Conservation (phyloP, 1,139 yeast genomes). For the Debaryomyces nepalensis region DNA sequence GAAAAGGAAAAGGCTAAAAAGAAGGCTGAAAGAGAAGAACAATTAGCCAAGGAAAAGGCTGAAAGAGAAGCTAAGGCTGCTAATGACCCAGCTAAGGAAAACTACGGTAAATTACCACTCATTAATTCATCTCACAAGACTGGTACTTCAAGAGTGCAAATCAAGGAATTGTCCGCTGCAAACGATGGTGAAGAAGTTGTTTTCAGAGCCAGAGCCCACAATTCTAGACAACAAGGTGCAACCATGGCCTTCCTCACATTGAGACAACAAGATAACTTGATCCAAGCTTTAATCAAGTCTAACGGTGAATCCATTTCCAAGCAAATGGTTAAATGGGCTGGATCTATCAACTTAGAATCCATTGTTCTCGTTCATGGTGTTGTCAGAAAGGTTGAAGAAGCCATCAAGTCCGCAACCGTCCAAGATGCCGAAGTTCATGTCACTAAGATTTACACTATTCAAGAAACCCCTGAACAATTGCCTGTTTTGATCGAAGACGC, state of each 20-base stretch:
- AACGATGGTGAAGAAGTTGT: slow-evolving; percentile 81
- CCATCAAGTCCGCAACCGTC: slow-evolving; percentile 86
- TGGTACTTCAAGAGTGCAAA: slow-evolving; percentile 59
- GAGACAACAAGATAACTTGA: slow-evolving; percentile 83
- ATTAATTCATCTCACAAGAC: slow-evolving; percentile 76
- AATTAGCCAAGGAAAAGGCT: slow-evolving; percentile 83
- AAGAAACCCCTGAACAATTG: slow-evolving; percentile 89
- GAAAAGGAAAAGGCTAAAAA: slow-evolving; percentile 91
- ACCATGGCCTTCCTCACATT: slow-evolving; percentile 88
- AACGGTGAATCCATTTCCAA: slow-evolving; percentile 71
- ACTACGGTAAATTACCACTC: slow-evolving; percentile 89
- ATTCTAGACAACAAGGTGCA: slow-evolving; percentile 93
- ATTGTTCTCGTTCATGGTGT: slow-evolving; percentile 89
- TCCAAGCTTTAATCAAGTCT: slow-evolving; percentile 83
- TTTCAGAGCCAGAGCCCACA: slow-evolving; percentile 93
- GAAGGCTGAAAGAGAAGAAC: slow-evolving; percentile 92
- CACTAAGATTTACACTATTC: slow-evolving; percentile 71
- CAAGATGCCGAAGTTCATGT: slow-evolving; percentile 88
- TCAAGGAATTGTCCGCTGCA: slow-evolving; percentile 59
- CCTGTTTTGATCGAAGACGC: slow-evolving; percentile 98
- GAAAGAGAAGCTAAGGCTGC: slow-evolving; percentile 75
- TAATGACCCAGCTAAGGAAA: slow-evolving; percentile 81
- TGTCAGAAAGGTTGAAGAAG: slow-evolving; percentile 83
- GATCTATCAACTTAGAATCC: slow-evolving; percentile 81
- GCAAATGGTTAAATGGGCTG: slow-evolving; percentile 97